Evolutionary conservation across 805 yeast species (phyloP), one percentile per base, ranked within the genome.

Genomic region (Zygotorulaspora chibaensis): DNA sequence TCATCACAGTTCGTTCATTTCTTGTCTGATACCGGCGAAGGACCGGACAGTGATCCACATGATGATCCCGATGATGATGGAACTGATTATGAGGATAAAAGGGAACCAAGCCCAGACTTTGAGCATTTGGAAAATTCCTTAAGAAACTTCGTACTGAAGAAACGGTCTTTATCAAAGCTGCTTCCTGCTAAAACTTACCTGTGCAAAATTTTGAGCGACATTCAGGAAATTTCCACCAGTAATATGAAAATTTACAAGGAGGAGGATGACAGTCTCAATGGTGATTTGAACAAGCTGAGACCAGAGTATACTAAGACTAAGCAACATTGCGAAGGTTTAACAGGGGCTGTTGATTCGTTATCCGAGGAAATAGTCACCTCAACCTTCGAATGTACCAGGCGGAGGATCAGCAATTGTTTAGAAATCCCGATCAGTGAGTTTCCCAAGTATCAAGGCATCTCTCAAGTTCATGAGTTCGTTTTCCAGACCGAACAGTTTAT

Each of bases 1-100:
- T 79, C 96, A 0, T 69, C 75, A n/a, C 95, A 90, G 35, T 89
- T 93, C 68, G 95, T 93, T 7, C 99, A 95, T 64, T 93, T 93
- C 67, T 87, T 93, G 5, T 81, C 91, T 23, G 80, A 91, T 0
- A 70, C 74, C 16, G 74, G 76, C 2, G 73, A 75, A 7, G 72
- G 57, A 36, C 78, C 63, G 38, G 71, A 62, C 46, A 69, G 56
- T 17, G 63, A 59, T 35, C 46, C 47, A 23, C 69, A 51, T 37
- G 71, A 60, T 40, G 77, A 63, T 40, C 71, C 64, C 45, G 70
- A 56, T 17, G 63, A 65, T 42, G 61, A 54, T 35, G 60, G 57
- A 30, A 55, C 58, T 17, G 63, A 58, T 26, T 55, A 66, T 37
- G 58, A 62, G 30, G 60, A 62, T 13, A 57, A 63, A 18, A 63